phyloP scores from a whole-genome alignment of 331 rosid genomes.

The Telfairia occidentalis region DNA sequence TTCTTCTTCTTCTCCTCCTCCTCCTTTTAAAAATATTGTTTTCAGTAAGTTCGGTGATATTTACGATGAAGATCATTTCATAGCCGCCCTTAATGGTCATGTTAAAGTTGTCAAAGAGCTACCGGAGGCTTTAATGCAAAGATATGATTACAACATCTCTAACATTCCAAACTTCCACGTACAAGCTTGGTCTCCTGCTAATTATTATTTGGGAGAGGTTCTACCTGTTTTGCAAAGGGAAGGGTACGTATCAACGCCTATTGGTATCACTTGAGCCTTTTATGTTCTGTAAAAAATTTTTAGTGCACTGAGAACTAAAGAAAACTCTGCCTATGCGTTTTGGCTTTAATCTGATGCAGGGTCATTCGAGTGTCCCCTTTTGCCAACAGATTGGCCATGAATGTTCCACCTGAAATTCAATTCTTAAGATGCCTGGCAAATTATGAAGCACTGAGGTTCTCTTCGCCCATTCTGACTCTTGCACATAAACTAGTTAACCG shows the following conservation, averaged over 20 bases:
- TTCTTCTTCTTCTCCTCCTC: neutral
- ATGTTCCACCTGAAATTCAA: conserved; percentile 80
- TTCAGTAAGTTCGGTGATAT: conserved; percentile 74
- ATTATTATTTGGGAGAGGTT: conserved; percentile 67
- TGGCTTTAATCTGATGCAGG: conserved; percentile 38
- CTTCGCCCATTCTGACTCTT: conserved; percentile 54
- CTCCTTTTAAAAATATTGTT: too few species aligned
- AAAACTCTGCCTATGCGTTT: neutral
- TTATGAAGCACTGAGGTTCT: conserved; percentile 77
- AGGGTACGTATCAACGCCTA: conserved; percentile 40
- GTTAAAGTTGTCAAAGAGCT: conserved; percentile 89
- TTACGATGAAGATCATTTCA: conserved; percentile 83
- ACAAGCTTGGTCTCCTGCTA: conserved; percentile 82
- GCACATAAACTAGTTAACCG: conserved; percentile 54
- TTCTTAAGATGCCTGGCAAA: conserved; percentile 81
- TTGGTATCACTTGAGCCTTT: neutral
- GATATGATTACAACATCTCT: conserved; percentile 47
- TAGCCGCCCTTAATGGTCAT: conserved; percentile 64
- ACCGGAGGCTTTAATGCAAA: conserved; percentile 57
- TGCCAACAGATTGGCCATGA: conserved; percentile 93
- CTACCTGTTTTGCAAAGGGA: conserved; percentile 62
- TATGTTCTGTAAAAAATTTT: neutral
- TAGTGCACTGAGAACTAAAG: conserved; percentile 2
- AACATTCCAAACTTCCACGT: conserved; percentile 60
- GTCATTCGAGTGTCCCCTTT: conserved; percentile 79